Evolutionary conservation across 2,329 filamentous ascomycete genomes (phyloP).

Genomic region (Exophiala mesophila): DNA sequence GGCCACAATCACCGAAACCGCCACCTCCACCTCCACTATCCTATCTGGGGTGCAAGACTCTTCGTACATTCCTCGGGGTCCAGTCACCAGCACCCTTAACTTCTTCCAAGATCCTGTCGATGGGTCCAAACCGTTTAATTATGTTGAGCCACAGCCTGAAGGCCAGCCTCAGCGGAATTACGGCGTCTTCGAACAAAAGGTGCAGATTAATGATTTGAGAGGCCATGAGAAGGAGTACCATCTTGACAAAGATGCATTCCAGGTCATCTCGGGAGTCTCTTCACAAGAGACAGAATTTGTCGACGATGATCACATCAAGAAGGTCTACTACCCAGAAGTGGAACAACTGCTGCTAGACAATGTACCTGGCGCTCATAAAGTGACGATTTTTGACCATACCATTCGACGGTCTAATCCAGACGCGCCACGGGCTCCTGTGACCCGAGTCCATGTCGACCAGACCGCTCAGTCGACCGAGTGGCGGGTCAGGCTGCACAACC

Average conservation of each 20-base stretch:
- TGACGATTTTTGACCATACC: slow-evolving; percentile 84
- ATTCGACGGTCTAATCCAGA: slow-evolving; percentile 62
- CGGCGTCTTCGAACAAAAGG: slow-evolving; percentile 43
- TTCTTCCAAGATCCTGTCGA: slow-evolving; percentile 62
- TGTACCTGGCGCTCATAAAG: slow-evolving; percentile 60
- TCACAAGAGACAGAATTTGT: slow-evolving; percentile 56
- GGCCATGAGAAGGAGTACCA: slow-evolving; percentile 61
- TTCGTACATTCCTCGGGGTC: slow-evolving; percentile 51
- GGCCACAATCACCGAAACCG: slow-evolving; percentile 25
- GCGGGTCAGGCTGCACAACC: slow-evolving; percentile 64
- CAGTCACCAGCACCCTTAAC: slow-evolving; percentile 58
- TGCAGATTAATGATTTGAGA: slow-evolving; percentile 67
- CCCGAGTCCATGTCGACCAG: slow-evolving; percentile 76
- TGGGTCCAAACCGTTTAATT: slow-evolving; percentile 58
- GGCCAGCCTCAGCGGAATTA: slow-evolving; percentile 65
- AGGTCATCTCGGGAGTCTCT: slow-evolving; percentile 55
- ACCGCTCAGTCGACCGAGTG: slow-evolving; percentile 60
- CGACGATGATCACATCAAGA: slow-evolving; percentile 64
- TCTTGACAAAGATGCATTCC: slow-evolving; percentile 72
- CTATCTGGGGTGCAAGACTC: slow-evolving; percentile 30
- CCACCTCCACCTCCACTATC: slow-evolving; percentile 26
- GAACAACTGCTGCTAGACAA: slow-evolving; percentile 63
- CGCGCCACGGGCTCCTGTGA: slow-evolving; percentile 64
- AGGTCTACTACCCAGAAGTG: slow-evolving; percentile 79
- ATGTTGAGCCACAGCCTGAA: slow-evolving; percentile 59